These are phyloP conservation scores for Strobilomyces confusus DNA, from an alignment of 768 basidiomycete species.

Conservation along the genomic window DNA sequence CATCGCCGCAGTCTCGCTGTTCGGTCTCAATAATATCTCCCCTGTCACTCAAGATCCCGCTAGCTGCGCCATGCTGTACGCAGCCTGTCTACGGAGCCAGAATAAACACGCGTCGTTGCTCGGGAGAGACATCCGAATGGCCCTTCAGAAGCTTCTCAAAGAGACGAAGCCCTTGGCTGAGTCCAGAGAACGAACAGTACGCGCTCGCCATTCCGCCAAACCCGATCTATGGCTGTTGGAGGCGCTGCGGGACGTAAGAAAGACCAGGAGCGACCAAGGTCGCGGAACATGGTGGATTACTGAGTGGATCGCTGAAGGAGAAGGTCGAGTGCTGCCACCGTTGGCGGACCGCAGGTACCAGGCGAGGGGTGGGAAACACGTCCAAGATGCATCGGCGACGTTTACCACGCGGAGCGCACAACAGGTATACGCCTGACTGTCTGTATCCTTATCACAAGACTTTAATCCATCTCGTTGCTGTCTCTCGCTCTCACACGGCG, in stretches of 20 bases:
- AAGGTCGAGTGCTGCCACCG: constrained; percentile 19
- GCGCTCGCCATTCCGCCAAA: constrained; percentile 28
- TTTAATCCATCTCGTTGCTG: not conserved
- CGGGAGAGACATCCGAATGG: constrained; percentile 40
- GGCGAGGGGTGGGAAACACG: constrained; percentile 4
- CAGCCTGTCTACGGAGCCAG: constrained; percentile 49
- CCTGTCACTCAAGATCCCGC: constrained; percentile 52
- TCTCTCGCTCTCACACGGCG: not conserved
- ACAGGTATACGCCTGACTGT: constrained; percentile 6
- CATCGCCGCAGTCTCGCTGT: constrained; percentile 51
- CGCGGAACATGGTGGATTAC: constrained; percentile 27
- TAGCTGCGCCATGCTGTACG: constrained; percentile 52
- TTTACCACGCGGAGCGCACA: not conserved
- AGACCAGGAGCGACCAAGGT: constrained; percentile 28
- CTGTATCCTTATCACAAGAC: constrained; percentile 2
- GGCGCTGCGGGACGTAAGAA: constrained; percentile 35
- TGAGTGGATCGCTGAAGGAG: constrained; percentile 23
- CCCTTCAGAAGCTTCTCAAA: constrained; percentile 34
- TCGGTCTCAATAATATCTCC: constrained; percentile 50
- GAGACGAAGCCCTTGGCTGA: constrained; percentile 14
- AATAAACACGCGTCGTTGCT: constrained; percentile 38
- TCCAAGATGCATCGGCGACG: not conserved
- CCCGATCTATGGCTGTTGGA: constrained; percentile 37
- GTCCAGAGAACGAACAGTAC: constrained; percentile 18
- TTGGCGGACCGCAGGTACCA: constrained; percentile 15